Percentiles rank a stretch among this genome's conserved stretches.
phyloP scores from a whole-genome alignment of 176 grass and related monocot genomes.

The Dactylis glomerata region DNA sequence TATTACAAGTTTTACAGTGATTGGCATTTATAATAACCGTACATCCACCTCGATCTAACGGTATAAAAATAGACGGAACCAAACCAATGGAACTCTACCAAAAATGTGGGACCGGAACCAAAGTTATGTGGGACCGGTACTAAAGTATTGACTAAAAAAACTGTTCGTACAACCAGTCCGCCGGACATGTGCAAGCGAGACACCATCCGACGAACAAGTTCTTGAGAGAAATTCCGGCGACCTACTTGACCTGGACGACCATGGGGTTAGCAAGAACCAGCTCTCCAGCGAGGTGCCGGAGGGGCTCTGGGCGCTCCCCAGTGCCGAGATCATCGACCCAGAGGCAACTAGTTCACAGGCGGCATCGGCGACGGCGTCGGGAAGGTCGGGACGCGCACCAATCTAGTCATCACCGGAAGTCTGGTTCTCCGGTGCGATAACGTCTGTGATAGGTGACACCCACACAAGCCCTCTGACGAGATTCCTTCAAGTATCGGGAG shows the following conservation, averaged over 20 bases:
- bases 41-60: no score
- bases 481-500: slow-evolving; percentile 49
- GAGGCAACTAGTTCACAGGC: slow-evolving; percentile 55
- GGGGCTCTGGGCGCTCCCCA: slow-evolving; percentile 66
- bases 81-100: no score
- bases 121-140: no score
- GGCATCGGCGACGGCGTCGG: slow-evolving; percentile 39
- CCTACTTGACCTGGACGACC: slow-evolving; percentile 51
- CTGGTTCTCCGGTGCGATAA: slow-evolving; percentile 50
- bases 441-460: slow-evolving; percentile 43
- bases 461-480: no score
- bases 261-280: slow-evolving; percentile 65
- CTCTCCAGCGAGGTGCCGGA: slow-evolving; percentile 59
- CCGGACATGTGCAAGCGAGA: slow-evolving; percentile 73
- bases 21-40: no score
- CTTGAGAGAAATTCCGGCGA: slow-evolving; percentile 61
- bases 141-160: no score
- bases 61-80: no score
- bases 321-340: slow-evolving; percentile 47
- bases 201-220: slow-evolving; percentile 71
- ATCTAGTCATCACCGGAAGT: slow-evolving; percentile 32
- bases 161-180: no score
- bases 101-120: no score
- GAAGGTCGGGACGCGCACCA: slow-evolving; percentile 23
- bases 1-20: no score